phyloP scores from a whole-genome alignment of 2,329 filamentous ascomycete genomes.

The Venturia oleaginea region DNA sequence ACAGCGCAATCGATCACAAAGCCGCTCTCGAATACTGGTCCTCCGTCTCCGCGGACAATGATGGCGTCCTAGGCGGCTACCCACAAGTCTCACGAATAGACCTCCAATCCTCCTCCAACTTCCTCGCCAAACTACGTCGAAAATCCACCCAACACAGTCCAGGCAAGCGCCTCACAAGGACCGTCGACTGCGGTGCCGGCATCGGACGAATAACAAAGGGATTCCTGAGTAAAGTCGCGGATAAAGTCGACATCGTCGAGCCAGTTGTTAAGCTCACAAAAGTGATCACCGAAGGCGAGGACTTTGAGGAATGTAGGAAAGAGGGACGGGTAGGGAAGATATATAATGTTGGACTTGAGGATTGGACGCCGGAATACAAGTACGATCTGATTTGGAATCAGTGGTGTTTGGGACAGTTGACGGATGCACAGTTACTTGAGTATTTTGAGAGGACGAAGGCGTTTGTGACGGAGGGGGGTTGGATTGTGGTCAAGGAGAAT shows the following conservation, averaged over 20 bases:
- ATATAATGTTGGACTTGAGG: slow-evolving; percentile 64
- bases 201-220: slow-evolving; percentile 78
- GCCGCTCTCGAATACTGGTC: slow-evolving; percentile 44
- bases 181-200: slow-evolving; percentile 54
- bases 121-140: slow-evolving; percentile 56
- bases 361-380: slow-evolving; percentile 47
- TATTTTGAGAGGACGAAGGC: slow-evolving; percentile 53
- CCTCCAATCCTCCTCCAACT: slow-evolving; percentile 59
- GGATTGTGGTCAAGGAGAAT: slow-evolving; percentile 78
- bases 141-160: slow-evolving; percentile 21
- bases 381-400: slow-evolving; percentile 87
- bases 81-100: slow-evolving; percentile 61
- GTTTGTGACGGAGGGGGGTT: slow-evolving; percentile 32
- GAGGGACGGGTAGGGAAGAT: slow-evolving; percentile 51
- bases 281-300: slow-evolving; percentile 36
- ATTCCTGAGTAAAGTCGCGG: slow-evolving; percentile 61
- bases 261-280: slow-evolving; percentile 74
- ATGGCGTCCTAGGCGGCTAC: slow-evolving; percentile 75
- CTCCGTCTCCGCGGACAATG: slow-evolving; percentile 42
- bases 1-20: slow-evolving; percentile 36
- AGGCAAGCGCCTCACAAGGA: slow-evolving; percentile 27
- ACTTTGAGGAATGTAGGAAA: slow-evolving; percentile 25
- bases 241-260: slow-evolving; percentile 72
- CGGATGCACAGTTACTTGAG: slow-evolving; percentile 58
- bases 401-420: slow-evolving; percentile 82